Conservation (phyloP, 179 eudicot genomes). For the Beta lomatogona region DNA sequence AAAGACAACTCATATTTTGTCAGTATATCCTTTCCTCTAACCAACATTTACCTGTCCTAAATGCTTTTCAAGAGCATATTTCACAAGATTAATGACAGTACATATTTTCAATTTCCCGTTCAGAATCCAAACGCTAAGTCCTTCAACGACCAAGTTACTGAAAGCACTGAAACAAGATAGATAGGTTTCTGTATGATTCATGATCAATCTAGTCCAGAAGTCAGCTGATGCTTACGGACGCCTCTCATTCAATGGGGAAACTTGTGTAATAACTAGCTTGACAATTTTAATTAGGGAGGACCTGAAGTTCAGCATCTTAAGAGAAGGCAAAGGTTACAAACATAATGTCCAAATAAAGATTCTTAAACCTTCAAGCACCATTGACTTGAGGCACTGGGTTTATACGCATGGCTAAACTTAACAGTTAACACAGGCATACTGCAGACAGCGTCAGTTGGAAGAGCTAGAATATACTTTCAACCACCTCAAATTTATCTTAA, state of each 20-base stretch:
- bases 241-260: not conserved
- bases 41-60: not conserved
- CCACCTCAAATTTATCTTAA: not conserved
- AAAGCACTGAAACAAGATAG: not conserved
- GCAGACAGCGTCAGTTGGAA: not conserved
- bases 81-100: not conserved
- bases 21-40: not conserved
- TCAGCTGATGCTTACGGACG: not conserved
- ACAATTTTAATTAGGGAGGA: not conserved
- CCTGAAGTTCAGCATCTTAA: not conserved
- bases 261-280: not conserved
- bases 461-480: not conserved
- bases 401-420: not conserved
- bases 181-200: not conserved
- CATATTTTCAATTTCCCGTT: not conserved
- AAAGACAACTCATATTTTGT: slow-evolving; percentile 17
- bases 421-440: not conserved
- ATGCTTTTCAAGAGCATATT: not conserved
- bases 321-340: not conserved
- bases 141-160: not conserved
- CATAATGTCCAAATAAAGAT: not conserved
- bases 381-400: not conserved
- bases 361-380: not conserved
- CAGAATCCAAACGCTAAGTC: not conserved
- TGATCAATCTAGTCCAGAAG: not conserved